Evolutionary conservation across 371 early-diverging fungal species (phyloP), one percentile per base, ranked within the genome.

Genomic region (Mortierella sp.): DNA sequence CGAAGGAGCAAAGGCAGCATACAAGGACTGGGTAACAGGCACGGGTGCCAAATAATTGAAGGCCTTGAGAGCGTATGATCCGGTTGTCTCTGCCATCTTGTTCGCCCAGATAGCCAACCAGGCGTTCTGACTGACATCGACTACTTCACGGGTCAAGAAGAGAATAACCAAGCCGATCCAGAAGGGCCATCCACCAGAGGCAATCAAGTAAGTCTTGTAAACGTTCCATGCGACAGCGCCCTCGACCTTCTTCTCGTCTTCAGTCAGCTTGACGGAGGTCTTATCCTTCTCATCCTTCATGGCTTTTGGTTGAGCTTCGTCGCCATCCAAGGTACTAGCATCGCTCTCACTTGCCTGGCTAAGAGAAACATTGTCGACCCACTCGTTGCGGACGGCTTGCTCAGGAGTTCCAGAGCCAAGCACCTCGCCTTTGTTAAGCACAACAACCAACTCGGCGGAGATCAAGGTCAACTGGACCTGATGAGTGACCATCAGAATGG

Each of bases 401-500:
- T 63, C 50, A 4, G 84, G 86, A 11, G 75, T 72, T 8, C 87
- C 88, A 26, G 55, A 61, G 11, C 81, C 56, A 11, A 80, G 58
- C 23, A 82, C 64, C 19, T 76, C 73, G 17, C 94, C 95, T 39
- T 84, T 80, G 19, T 84, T 68, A 56, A 97, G 44, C n/a, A 90
- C 87, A 0, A 93, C 89, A 11, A 95, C 79, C 42, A 84, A 83
- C 50, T 83, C 79, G 37, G 89, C 84, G 34, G 87, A 81, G n/a
- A 80, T 80, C 27, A 96, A 69, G 46, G 94, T 91, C 60, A 94
- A 82, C 7, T 85, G 81, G 2, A 95, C 90, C 34, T 94, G 93
- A 76, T 98, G 97, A 0, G 97, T 96, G 4, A 95, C 93, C 56
- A 98, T 81, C 19, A 98, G 79, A 1, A 89, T 78, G 0, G 97